Evolutionary conservation across 2,329 filamentous ascomycete genomes (phyloP), one percentile per base, ranked within the genome.

Genomic region (Emmonsia crescens): DNA sequence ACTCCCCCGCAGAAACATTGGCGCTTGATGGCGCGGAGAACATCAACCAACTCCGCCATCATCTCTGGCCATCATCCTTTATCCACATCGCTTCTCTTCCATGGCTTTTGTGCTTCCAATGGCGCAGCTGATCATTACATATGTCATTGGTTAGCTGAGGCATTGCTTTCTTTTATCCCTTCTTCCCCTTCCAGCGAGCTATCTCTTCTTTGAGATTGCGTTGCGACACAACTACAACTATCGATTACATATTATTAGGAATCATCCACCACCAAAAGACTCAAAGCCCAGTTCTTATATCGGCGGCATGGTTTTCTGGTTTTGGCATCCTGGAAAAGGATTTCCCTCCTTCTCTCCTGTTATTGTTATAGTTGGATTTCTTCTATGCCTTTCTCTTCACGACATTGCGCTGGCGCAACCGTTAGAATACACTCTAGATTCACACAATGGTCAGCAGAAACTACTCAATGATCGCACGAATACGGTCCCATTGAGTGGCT

Each of bases 401-500:
- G 64, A 64, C 61, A 66, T 70, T 69, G 70, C 71, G 67, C 69
- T 72, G 66, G 69, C 70, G 64, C 68, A 69, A 62, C 68, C 65
- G 52, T 62, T 67, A 16, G 57, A 64, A 40, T 10, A 55, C 36
- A 54, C 44, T 9, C 10, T 58, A 40, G 56, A 40, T 29, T 52
- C 24, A 36, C 72, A 73, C 63, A 66, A 60, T 42, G 36, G 16
- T 38, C 60, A 52, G 46, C 65, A 55, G 60, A 66, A 21, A 21
- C 60, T 40, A 31, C 46, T 57, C 52, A 55, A 21, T 64, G 65
- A 52, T 24, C 64, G 48, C 42, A 60, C 58, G 60, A 64, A 31
- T 46, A 60, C 48, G 59, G 63, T 29, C 52, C 59, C 52, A 44
- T 59, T 60, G 58, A 55, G 46, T 36, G 62, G 36, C 60, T 64